Evolutionary conservation across 805 yeast genomes (phyloP), one percentile per base, ranked within the genome.

Genomic region (Cyberlindnera suaveolens): DNA sequence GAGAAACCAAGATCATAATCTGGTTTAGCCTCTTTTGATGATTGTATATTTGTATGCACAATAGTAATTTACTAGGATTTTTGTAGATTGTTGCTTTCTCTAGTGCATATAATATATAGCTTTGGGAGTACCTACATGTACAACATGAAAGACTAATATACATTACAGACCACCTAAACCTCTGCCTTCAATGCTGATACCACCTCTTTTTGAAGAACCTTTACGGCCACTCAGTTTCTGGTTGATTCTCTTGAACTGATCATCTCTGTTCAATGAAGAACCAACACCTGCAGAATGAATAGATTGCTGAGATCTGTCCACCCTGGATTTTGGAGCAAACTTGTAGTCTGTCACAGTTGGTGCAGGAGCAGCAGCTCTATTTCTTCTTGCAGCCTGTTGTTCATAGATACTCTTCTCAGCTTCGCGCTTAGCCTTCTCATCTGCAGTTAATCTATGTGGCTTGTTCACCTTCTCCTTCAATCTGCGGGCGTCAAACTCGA

Each of bases 1-100:
- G 99, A 95, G 83, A 93, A 93, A 90, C 98, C 98, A 82, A 89
- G 99, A 82, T 90, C 97, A 70, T 90, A 86, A 80, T 61, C 54
- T 29, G 34, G 32, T 39, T 39, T 31, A 19, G 14, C 34, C 30
- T 14, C 27, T 19, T 20, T 26, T 38, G 34, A 38, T 36, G 38
- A 37, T 44, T 53, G 59, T 56, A 53, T 50, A 51, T 54, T 52
- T 53, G 50, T 53, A 56, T 56, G 57, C 60, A 56, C 58, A 52
- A 49, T 51, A 46, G 38, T 35, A 33, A 33, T 33, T 33, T 33
- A 33, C 35, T 33, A 33, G 27, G 27, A 23, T 10, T 23, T 23
- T 23, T 3, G 27, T 23, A 23, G 27, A 23, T 23, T 9, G 27
- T 23, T 23, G 27, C 27, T 23, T 11, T 23, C 11, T 23, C 27